These are phyloP conservation scores for Metarhizium guizhouense DNA, from an alignment of 2,329 filamentous ascomycete genomes.

Conservation along the genomic window DNA sequence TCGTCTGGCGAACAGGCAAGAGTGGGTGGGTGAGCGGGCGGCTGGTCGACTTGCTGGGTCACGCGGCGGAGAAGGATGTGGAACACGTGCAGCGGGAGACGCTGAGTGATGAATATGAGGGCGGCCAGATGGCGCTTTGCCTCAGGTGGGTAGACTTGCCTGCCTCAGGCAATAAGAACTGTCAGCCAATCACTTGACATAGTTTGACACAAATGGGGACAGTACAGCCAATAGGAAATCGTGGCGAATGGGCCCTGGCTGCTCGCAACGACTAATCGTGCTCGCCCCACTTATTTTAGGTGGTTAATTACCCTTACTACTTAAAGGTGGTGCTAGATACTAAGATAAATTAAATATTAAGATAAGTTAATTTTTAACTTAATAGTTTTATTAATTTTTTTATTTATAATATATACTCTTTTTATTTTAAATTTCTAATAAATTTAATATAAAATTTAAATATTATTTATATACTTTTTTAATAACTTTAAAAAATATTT, in stretches of 20 bases:
- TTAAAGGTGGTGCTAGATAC: background rate
- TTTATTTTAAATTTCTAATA: background rate
- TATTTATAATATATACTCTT: background rate
- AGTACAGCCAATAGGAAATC: background rate
- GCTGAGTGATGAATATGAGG: slow-evolving; percentile 7
- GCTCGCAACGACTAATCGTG: background rate
- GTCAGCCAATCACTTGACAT: slow-evolving; percentile 5
- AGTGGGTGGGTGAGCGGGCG: background rate
- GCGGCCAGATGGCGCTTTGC: background rate
- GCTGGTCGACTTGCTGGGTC: slow-evolving; percentile 7
- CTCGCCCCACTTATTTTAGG: background rate
- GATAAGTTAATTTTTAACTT: background rate
- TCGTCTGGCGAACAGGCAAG: background rate
- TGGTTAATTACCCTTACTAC: background rate
- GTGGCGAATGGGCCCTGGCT: slow-evolving; percentile 1
- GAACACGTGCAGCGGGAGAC: slow-evolving; percentile 11
- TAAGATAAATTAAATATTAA: background rate
- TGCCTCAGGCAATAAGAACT: slow-evolving; percentile 6
- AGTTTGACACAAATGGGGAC: background rate
- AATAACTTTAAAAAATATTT: background rate
- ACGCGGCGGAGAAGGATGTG: slow-evolving; percentile 10
- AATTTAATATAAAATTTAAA: background rate
- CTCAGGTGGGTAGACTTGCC: background rate
- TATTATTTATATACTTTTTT: background rate
- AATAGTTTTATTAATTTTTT: background rate